Base-by-base conservation (phyloP, 768 basidiomycete species). In the Lentinula aciculospora region DNA sequence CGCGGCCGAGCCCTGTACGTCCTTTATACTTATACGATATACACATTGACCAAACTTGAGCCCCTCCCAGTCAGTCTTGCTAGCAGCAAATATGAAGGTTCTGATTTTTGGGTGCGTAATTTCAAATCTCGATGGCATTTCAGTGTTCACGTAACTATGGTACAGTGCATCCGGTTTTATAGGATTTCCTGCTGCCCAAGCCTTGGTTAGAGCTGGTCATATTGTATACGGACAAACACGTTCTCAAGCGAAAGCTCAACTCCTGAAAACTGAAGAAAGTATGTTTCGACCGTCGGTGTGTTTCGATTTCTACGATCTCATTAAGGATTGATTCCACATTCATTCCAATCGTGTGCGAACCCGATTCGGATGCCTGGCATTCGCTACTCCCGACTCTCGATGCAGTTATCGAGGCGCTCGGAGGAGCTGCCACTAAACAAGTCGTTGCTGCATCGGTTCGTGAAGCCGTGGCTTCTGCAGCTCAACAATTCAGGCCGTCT, bases 141-240 rank as follows among this genome's bases (percentile, higher is more conserved):
- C n/a, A n/a, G n/a, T n/a, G n/a, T n/a, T n/a, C n/a, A n/a, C n/a
- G n/a, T n/a, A n/a, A n/a, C n/a, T n/a, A n/a, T n/a, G n/a, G n/a
- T 23, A 10, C 53, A 78, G 77, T 34, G 75, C 77, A 25, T 72
- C 74, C 27, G 78, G 78, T 21, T 77, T 74, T 65, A 72, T 79
- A 40, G 78, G 77, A 0, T 59, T 72, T 5, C 76, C 78, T 4
- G 70, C 71, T 17, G 70, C 76, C 3, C 74, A 76, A 57, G 79
- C 79, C 0, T 70, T 79, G 32, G 67, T 71, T 8, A 74, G 78
- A 28, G 74, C 72, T 0, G 79, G 79, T 0, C 76, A 81, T 54
- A 68, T 71, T 21, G 79, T 80, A 1, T 78, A 76, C 55, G 78
- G 78, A 17, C 62, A 70, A 29, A 77, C 77, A 0, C 74, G 79